Percentiles rank a stretch among this genome's conserved stretches.
These are phyloP conservation scores for Talaromyces funiculosus DNA, from an alignment of 2,329 filamentous ascomycete genomes.

Conservation along the genomic window DNA sequence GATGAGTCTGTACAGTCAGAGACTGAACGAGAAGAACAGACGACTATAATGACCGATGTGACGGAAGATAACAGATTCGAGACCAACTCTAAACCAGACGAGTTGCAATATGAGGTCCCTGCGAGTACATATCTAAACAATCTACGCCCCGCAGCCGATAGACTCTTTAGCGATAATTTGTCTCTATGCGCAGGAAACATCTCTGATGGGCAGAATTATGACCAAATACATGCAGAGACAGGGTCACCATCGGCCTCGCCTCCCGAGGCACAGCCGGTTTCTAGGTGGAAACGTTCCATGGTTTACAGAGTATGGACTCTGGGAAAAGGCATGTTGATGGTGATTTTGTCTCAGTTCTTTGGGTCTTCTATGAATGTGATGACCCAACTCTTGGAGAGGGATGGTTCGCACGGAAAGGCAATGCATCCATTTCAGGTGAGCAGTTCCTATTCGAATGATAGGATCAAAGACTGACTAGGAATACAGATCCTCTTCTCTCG, in stretches of 20 bases:
- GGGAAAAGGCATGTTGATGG: conserved; percentile 68
- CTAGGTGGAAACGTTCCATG: conserved; percentile 21
- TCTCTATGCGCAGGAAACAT: conserved; percentile 18
- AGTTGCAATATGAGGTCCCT: background rate
- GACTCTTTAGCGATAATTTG: conserved; percentile 21
- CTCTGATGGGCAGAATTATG: conserved; percentile 15
- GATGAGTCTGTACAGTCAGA: background rate
- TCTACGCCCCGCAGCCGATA: conserved; percentile 16
- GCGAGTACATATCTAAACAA: background rate
- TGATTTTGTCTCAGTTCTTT: conserved; percentile 72
- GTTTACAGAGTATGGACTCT: conserved; percentile 46
- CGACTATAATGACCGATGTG: background rate
- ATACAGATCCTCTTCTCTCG: conserved; percentile 68
- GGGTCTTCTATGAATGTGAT: conserved; percentile 80
- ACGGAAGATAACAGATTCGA: background rate
- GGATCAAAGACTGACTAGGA: background rate
- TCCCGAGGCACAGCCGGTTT: background rate
- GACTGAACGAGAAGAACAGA: background rate
- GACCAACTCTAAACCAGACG: background rate
- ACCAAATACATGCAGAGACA: background rate
- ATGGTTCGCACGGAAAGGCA: conserved; percentile 59
- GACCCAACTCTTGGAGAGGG: conserved; percentile 66
- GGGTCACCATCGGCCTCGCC: conserved; percentile 14
- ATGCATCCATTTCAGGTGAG: conserved; percentile 71
- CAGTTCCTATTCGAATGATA: background rate